phyloP scores from a whole-genome alignment of 176 grass and related monocot species.

The Miscanthus lutarioriparius region DNA sequence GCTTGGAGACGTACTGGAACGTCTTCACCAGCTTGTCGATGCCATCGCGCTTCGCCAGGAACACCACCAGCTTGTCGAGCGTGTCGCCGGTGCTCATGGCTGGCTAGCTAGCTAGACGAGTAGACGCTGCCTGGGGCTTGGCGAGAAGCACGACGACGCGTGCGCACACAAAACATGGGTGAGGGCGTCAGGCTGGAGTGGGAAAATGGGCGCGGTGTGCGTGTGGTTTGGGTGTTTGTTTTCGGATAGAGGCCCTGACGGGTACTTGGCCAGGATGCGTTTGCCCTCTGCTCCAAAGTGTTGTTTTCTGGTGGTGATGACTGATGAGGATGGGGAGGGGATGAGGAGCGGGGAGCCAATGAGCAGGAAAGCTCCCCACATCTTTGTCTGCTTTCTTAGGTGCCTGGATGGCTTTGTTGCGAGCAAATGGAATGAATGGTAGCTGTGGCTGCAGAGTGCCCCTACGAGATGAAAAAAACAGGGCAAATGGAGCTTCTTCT shows the following conservation, averaged over 20 bases:
- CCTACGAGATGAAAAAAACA: conserved; percentile 38
- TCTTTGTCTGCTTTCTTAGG: conserved; percentile 15
- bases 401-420: background rate
- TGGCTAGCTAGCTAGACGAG: background rate
- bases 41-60: conserved; percentile 96
- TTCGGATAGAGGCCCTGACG: conserved; percentile 41
- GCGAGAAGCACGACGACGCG: background rate
- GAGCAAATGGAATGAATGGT: conserved; percentile 49
- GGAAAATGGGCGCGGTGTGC: background rate
- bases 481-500: conserved; percentile 38
- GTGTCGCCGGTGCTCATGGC: conserved; percentile 72
- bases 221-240: conserved; percentile 30
- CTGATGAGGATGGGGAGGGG: conserved; percentile 24
- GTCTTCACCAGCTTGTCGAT: conserved; percentile 99
- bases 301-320: conserved; percentile 13
- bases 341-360: background rate
- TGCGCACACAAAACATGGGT: background rate
- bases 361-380: background rate
- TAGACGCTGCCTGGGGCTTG: background rate
- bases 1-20: conserved; percentile 98
- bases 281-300: conserved; percentile 18
- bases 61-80: conserved; percentile 94
- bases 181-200: background rate
- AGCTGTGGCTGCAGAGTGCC: conserved; percentile 55
- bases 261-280: conserved; percentile 37